Evolutionary conservation across 371 early-diverging fungal species (phyloP).

Genomic region (Capillidium heterosporum): DNA sequence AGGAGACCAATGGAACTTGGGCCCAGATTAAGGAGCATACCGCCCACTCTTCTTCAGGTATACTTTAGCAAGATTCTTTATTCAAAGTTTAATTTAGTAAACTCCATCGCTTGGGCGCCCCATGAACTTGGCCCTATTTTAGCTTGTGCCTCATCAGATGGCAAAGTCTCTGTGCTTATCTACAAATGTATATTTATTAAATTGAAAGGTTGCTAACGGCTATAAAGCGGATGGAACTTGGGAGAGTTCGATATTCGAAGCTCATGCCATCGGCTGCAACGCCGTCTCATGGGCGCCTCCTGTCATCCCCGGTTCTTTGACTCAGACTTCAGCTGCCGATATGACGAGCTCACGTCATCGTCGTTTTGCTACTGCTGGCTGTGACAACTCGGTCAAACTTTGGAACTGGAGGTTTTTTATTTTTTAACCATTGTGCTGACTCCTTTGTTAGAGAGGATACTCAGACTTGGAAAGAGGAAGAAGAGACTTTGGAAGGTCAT

Average conservation of each 20-base stretch:
- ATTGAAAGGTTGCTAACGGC: background rate
- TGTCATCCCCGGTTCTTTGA: constrained; percentile 61
- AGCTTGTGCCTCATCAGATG: constrained; percentile 92
- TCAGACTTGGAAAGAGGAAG: constrained; percentile 49
- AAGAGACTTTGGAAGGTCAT: constrained; percentile 73
- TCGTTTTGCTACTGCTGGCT: constrained; percentile 85
- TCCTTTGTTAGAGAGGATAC: constrained; percentile 34
- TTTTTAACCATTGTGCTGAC: background rate
- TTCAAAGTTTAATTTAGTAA: constrained; percentile 31
- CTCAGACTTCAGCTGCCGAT: constrained; percentile 37
- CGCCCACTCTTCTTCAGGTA: constrained; percentile 75
- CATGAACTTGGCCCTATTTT: constrained; percentile 89
- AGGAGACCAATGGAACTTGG: constrained; percentile 75
- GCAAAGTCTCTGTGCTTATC: constrained; percentile 74
- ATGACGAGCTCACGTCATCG: constrained; percentile 25
- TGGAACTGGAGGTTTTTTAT: constrained; percentile 52
- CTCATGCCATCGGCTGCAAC: constrained; percentile 85
- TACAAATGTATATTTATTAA: constrained; percentile 49
- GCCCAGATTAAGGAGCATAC: constrained; percentile 76
- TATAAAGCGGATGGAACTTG: constrained; percentile 58
- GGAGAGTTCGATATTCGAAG: constrained; percentile 54
- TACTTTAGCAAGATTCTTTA: background rate
- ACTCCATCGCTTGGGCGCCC: constrained; percentile 91
- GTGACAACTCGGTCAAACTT: constrained; percentile 89
- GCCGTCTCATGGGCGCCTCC: constrained; percentile 91